These are phyloP conservation scores for Aspergillus nanangensis DNA, from an alignment of 495 filamentous ascomycete species.

Conservation along the genomic window DNA sequence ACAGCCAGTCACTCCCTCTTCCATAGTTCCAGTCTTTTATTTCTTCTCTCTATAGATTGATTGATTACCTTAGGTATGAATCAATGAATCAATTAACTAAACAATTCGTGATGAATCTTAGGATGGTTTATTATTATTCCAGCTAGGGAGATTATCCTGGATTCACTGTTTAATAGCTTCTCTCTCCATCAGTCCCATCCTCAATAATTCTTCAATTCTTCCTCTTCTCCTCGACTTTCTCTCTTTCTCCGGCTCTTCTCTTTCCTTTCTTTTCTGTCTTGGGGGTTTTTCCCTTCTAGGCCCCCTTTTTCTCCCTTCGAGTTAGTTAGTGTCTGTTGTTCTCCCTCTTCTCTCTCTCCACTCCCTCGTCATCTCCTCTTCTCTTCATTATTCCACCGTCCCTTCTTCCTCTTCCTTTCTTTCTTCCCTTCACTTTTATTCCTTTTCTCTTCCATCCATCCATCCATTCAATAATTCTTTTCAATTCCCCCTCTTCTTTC, in stretches of 20 bases:
- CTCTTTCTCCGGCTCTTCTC: constrained; percentile 1
- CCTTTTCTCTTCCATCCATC: not conserved
- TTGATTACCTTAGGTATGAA: too few species aligned
- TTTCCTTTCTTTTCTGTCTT: constrained; percentile 5
- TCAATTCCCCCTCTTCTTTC: constrained; percentile 9
- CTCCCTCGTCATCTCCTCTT: too few species aligned
- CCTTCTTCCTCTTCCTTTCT: too few species aligned
- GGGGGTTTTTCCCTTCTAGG: constrained; percentile 1
- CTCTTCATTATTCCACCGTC: not conserved
- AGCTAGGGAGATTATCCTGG: not conserved
- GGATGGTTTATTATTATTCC: too few species aligned
- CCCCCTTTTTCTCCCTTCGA: too few species aligned
- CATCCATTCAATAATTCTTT: not conserved
- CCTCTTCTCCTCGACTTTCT: constrained; percentile 6
- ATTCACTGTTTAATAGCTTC: not conserved
- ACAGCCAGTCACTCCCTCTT: too few species aligned
- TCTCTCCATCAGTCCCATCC: not conserved
- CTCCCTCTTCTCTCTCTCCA: too few species aligned
- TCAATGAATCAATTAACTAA: too few species aligned
- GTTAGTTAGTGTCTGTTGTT: too few species aligned
- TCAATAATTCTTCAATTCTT: constrained; percentile 7
- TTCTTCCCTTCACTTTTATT: not conserved
- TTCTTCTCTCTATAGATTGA: too few species aligned
- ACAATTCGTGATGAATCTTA: too few species aligned
- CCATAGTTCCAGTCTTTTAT: too few species aligned